Base-by-base conservation (phyloP, 192 early-diverging fungal genomes). In the Coemansia sp. region DNA sequence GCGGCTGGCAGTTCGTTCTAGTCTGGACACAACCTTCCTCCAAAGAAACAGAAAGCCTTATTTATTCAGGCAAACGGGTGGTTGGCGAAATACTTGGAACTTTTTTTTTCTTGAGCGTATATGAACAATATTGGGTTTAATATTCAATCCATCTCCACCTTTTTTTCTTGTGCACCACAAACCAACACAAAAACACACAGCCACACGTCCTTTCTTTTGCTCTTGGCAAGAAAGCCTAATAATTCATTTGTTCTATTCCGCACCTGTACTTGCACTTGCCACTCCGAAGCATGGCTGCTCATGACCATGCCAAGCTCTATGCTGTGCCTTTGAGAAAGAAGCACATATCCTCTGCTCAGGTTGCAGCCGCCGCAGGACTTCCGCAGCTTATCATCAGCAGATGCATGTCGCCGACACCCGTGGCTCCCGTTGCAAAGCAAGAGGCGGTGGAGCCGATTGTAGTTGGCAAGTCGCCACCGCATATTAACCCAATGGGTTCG, bases 321-420 rank as follows among this genome's bases (percentile, higher is more conserved):
- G 56, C 79, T 8, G 68, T 66, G 11, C 63, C 78, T 22, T 46
- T 76, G 47, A 66, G 69, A 48, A 58, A 45, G 66, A 76, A 63
- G 61, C 62, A 32, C 22, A 46, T 15, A 61, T 62, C 40, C 26
- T 45, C 60, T 42, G 41, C 41, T 41, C 65, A 59, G 57, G 21
- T 59, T 8, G 22, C 52, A 61, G 59, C 41, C 45, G 63, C 46
- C 32, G 66, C 63, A 41, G 61, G 63, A 11, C 70, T 81, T 48
- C 64, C 78, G 55, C 70, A 68, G 41, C 63, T 81, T 42, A 70
- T 75, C 59, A 81, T 75, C 60, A 76, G 65, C 19, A 48, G 71
- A 36, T 82, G 80, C 58, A 56, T 76, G 71, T 66, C 80, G 46
- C 74, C 75, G 7, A 68, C 73, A 15, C 58, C 65, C 12, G 48